These are phyloP conservation scores for Canavalia gladiata DNA, from an alignment of 306 rosid species.

Conservation along the genomic window DNA sequence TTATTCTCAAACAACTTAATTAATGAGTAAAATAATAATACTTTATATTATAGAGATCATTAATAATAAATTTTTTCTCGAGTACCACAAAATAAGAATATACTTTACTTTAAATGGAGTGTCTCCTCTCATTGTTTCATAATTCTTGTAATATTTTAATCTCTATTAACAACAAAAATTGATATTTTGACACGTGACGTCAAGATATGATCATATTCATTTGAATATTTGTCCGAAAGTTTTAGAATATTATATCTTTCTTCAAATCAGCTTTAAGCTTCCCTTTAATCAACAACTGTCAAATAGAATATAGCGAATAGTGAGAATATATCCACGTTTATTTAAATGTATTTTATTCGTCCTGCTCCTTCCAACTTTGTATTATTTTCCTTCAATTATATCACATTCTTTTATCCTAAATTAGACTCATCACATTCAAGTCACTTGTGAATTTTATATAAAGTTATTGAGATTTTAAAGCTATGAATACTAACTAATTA, in stretches of 20 bases:
- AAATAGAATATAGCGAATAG: conserved; percentile 37
- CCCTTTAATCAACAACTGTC: conserved; percentile 26
- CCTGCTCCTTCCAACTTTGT: neutral
- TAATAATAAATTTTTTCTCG: neutral
- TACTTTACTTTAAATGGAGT: neutral
- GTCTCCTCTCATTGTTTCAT: neutral
- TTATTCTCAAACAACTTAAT: too few relatives aligned
- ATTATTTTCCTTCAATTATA: neutral
- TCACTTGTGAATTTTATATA: neutral
- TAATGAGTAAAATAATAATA: neutral
- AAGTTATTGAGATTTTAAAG: too few relatives aligned
- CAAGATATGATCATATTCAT: neutral
- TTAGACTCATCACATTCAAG: neutral
- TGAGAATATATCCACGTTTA: conserved; percentile 38
- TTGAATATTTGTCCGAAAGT: conserved; percentile 38
- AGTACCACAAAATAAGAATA: neutral
- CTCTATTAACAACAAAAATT: neutral
- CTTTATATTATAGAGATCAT: neutral
- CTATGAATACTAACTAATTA: too few relatives aligned
- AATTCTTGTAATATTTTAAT: neutral
- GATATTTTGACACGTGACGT: neutral
- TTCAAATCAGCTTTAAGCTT: conserved; percentile 35
- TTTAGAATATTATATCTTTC: conserved; percentile 36
- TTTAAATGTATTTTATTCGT: conserved; percentile 4
- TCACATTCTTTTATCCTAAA: neutral